These are phyloP conservation scores for Crithidia thermophila DNA, from an alignment of 208 protist species.

Conservation along the genomic window DNA sequence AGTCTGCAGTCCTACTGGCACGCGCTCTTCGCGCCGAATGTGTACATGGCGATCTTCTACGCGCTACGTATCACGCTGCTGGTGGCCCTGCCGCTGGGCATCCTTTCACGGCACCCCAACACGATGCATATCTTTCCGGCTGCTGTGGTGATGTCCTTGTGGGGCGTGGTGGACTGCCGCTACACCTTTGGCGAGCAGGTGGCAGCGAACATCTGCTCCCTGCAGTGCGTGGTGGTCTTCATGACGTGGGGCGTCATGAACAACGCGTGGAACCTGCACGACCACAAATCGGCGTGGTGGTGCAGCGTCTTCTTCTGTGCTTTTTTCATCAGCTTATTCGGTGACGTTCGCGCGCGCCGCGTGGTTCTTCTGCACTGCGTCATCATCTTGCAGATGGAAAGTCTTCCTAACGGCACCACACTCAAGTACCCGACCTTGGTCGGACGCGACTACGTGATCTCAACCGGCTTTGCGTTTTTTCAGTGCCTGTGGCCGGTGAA, in stretches of 20 bases:
- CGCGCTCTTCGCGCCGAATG: slow-evolving; percentile 40
- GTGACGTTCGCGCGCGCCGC: slow-evolving; percentile 53
- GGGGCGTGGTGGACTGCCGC: slow-evolving; percentile 43
- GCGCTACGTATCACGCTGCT: slow-evolving; percentile 58
- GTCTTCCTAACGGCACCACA: slow-evolving; percentile 20
- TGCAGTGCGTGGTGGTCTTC: slow-evolving; percentile 34
- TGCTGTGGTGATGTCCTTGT: slow-evolving; percentile 39
- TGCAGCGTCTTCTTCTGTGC: slow-evolving; percentile 42
- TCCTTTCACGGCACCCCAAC: slow-evolving; percentile 34
- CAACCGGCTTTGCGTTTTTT: slow-evolving; percentile 37
- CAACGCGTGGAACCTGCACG: slow-evolving; percentile 33
- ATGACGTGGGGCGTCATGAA: slow-evolving; percentile 47
- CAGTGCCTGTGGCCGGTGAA: slow-evolving; percentile 48
- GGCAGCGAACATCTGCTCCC: slow-evolving; percentile 13
- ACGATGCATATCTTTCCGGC: slow-evolving; percentile 37
- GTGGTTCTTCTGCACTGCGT: slow-evolving; percentile 48
- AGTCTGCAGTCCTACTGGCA: slow-evolving; percentile 36
- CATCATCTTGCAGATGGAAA: slow-evolving; percentile 64
- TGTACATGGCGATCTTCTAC: slow-evolving; percentile 53
- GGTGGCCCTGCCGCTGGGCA: slow-evolving; percentile 42
- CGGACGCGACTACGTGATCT: slow-evolving; percentile 49
- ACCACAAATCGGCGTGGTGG: slow-evolving; percentile 58
- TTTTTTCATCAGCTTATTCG: slow-evolving; percentile 48
- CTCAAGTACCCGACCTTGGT: slow-evolving; percentile 39
- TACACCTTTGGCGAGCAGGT: slow-evolving; percentile 63